Conservation (phyloP, 139 green algal species). For the Tetratostichococcus sp. region DNA sequence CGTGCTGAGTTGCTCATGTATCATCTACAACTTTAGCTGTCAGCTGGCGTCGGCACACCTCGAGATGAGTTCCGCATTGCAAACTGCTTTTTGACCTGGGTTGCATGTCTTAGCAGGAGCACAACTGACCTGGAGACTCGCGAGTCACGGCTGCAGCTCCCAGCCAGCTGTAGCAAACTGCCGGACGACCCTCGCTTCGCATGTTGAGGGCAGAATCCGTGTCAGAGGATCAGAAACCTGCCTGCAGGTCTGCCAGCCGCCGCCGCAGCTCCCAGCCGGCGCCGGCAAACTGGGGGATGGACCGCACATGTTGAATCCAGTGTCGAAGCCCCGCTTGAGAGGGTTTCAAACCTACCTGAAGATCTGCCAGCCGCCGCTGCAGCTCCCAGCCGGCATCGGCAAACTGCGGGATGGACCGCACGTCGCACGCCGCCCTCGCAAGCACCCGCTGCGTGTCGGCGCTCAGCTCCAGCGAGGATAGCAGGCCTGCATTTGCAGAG, state of each 20-base stretch:
- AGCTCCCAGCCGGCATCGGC: constrained; percentile 33
- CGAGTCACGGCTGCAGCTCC: constrained; percentile 27
- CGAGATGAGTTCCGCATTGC: no score
- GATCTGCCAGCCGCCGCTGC: constrained; percentile 14
- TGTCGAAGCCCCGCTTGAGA: no score
- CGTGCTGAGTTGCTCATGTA: no score
- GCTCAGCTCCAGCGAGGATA: constrained; percentile 23
- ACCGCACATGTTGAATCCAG: no score
- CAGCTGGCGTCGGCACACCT: no score
- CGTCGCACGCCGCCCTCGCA: neutral
- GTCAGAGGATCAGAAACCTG: no score
- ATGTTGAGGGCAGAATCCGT: no score
- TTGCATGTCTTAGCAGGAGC: no score
- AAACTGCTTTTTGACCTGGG: no score
- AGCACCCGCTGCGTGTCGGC: constrained; percentile 24
- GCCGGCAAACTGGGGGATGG: constrained; percentile 12
- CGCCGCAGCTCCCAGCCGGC: constrained; percentile 31
- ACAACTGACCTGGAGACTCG: neutral
- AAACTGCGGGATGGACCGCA: constrained; percentile 2
- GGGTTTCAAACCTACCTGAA: neutral
- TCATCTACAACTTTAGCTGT: no score
- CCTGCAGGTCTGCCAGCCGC: constrained; percentile 12
- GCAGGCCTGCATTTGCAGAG: no score
- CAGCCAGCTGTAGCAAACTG: constrained; percentile 27
- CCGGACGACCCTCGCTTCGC: neutral